A percentile compares a stretch with the other conserved stretches of the same genome.
Evolutionary conservation across 495 filamentous ascomycete species (phyloP).

Genomic region (Daldinia grandis): DNA sequence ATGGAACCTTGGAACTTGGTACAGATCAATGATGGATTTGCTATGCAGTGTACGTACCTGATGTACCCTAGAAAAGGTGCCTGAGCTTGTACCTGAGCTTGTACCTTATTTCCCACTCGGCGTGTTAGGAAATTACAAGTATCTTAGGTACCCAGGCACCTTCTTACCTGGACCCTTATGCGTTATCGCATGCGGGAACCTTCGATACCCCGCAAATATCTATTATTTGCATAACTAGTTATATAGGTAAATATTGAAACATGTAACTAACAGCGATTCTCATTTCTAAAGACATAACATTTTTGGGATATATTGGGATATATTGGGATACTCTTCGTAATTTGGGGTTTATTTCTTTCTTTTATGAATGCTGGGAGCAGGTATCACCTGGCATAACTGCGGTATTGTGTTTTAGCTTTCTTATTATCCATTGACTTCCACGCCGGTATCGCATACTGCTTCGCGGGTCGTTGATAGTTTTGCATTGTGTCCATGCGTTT

Average conservation of each 20-base stretch:
- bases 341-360: too few relatives aligned
- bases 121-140: slow-evolving; percentile 30
- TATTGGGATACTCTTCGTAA: not conserved
- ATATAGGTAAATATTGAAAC: not conserved
- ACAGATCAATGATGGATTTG: slow-evolving; percentile 1
- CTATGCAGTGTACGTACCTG: not conserved
- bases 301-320: not conserved
- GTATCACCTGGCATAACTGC: not conserved
- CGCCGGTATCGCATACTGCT: not conserved
- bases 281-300: not conserved
- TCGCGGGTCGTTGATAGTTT: not conserved
- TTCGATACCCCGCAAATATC: slow-evolving; percentile 11
- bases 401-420: not conserved
- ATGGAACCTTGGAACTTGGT: not conserved
- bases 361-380: not conserved
- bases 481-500: not conserved
- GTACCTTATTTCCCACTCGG: slow-evolving; percentile 18
- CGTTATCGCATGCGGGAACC: slow-evolving; percentile 7
- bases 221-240: not conserved
- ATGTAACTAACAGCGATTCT: not conserved
- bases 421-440: not conserved
- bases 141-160: not conserved
- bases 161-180: not conserved
- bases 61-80: not conserved
- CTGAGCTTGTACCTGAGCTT: slow-evolving; percentile 3